Conservation (phyloP, 257 asterid species). For the Knoxia roxburghii region DNA sequence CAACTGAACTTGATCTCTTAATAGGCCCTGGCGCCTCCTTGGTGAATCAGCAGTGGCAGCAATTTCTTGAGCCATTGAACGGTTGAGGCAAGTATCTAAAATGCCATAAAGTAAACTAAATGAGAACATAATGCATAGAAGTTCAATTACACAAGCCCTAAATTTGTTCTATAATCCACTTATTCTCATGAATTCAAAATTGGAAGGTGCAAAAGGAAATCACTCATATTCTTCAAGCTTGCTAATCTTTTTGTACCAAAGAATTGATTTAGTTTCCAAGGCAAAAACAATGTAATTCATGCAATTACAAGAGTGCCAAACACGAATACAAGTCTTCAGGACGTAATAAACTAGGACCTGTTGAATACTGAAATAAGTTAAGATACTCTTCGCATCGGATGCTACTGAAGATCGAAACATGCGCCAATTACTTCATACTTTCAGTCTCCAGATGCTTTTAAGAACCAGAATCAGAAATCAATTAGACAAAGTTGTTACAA, state of each 20-base stretch:
- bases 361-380: no score
- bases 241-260: not conserved
- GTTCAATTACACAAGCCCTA: not conserved
- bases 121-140: slow-evolving; percentile 1
- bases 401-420: not conserved
- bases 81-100: slow-evolving; percentile 10
- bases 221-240: no score
- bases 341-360: not conserved
- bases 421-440: not conserved
- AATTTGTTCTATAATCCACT: not conserved
- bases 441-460: not conserved
- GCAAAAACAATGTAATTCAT: not conserved
- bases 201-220: no score
- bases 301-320: not conserved
- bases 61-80: slow-evolving; percentile 53
- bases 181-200: no score
- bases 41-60: slow-evolving; percentile 64
- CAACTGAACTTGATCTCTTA: slow-evolving; percentile 86
- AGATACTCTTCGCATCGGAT: not conserved
- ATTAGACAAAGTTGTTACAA: not conserved
- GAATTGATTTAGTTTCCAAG: not conserved
- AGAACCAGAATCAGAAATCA: not conserved
- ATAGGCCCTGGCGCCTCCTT: slow-evolving; percentile 66
- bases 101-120: not conserved
- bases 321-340: not conserved